Evolutionary conservation across 176 grass and related monocot species (phyloP), one percentile per base, ranked within the genome.

Genomic region (Cymbopogon citratus): DNA sequence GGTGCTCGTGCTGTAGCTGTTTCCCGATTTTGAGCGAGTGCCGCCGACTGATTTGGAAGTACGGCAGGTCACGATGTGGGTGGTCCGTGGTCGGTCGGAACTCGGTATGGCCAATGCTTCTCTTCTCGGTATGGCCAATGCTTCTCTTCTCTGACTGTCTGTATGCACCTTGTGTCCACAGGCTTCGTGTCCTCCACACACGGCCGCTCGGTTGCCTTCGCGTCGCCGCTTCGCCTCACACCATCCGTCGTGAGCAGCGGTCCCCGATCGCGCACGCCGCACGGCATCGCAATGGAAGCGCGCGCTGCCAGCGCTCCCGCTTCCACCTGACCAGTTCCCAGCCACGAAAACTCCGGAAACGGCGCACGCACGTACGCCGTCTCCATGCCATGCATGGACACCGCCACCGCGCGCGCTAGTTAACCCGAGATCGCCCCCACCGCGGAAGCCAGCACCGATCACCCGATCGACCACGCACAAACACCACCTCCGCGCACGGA

Each of bases 341-440:
- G 77, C 77, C 82, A 33, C 19, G 25, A 16, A 69, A 89, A 41
- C 31, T 63, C 87, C 70, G 43, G 44, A 76, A 67, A 44, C 69
- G 16, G 43, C 39, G 62, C 81, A 21, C 51, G 24, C 62, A n/a
- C 61, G 61, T 10, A 71, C 65, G 64, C 23, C 21, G 21, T 36
- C 1, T 24, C 8, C 64, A 56, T 27, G 78, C 64, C 63, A 16
- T 11, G 63, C 63, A 29, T 16, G 49, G 49, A 52, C 25, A 44
- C 3, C 6, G n/a, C n/a, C n/a, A n/a, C n/a, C n/a, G n/a, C n/a
- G n/a, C n/a, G 48, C 78, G 33, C 33, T 80, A 68, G n/a, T 73
- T 73, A 73, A 73, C 43, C 41, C 34, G 54, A 59, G 66, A 19
- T 39, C 48, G 39, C 5, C 5, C 46, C 18, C 21, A 73, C 25